Base-by-base conservation (phyloP, 352 stramenopile species). In the Pythium oligandrum region DNA sequence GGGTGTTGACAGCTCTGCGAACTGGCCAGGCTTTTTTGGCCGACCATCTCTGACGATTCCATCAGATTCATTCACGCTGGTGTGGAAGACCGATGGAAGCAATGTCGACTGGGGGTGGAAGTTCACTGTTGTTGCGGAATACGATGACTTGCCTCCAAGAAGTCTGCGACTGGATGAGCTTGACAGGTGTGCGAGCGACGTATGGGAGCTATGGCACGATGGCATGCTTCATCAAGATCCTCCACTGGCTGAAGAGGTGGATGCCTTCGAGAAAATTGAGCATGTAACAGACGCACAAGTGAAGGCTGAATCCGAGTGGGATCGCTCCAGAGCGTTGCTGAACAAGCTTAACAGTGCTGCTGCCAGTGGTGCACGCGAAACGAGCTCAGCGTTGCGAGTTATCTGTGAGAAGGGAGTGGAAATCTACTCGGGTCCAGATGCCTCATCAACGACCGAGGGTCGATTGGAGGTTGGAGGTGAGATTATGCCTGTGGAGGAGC, bases 91-190 rank as follows among this genome's bases (percentile, higher is more conserved):
- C 0, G 89, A 97, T 64, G 68, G 66, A 0, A 86, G 79, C 6
- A 96, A 95, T 57, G 86, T 92, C 32, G 88, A 96, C 31, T 97
- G 89, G 89, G 86, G 86, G 0, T 93, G 82, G 73, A 83, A 88
- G 45, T 91, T 94, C 45, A 87, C 71, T 6, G 79, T 93, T 0
- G 69, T 63, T 12, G 78, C 81, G 4, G 73, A 86, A 30, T 93
- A 87, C 61, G 51, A 70, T 6, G 61, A 67, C 1, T 56, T 78
- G 6, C 53, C 62, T 31, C 70, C 82, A 6, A 49, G 81, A 4
- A 54, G 78, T 12, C 65, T 88, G 33, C 65, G 51, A 7, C 44
- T 88, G 1, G 67, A 84, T 11, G 73, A 89, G 36, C 61, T 93
- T 8, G 66, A 90, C 39, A 70, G 70, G 38, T 68, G 75, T n/a